Conservation (phyloP, 202 grass and related monocot species). For the Setaria italica region DNA sequence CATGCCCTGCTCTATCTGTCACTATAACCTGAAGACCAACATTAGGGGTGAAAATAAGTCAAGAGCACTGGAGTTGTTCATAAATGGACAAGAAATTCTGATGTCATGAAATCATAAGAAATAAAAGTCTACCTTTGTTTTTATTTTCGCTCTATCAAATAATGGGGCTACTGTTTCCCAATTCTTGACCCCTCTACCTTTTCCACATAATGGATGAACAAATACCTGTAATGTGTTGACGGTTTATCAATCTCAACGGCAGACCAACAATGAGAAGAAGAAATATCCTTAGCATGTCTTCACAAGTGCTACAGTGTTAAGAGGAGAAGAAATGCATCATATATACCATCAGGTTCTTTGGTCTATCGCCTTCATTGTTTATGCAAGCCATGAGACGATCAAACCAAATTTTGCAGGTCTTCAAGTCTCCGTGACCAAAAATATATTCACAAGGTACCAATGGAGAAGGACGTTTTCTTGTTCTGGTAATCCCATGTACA, state of each 20-base stretch:
- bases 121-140: slow-evolving; percentile 66
- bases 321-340: slow-evolving; percentile 28
- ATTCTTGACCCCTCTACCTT: slow-evolving; percentile 71
- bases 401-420: slow-evolving; percentile 75
- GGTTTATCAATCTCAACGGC: slow-evolving; percentile 1
- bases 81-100: slow-evolving; percentile 32
- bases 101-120: slow-evolving; percentile 31
- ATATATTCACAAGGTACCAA: slow-evolving; percentile 80
- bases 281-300: neutral
- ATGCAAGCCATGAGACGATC: slow-evolving; percentile 54
- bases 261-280: slow-evolving; percentile 14
- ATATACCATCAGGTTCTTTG: slow-evolving; percentile 88
- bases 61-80: neutral
- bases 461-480: slow-evolving; percentile 57
- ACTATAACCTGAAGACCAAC: slow-evolving; percentile 72
- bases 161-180: slow-evolving; percentile 84
- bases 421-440: slow-evolving; percentile 75
- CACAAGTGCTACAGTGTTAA: slow-evolving; percentile 8
- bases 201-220: slow-evolving; percentile 96
- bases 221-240: slow-evolving; percentile 68
- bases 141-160: slow-evolving; percentile 80
- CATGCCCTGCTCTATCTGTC: slow-evolving; percentile 90
- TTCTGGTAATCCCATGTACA: slow-evolving; percentile 55
- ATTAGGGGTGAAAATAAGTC: slow-evolving; percentile 39
- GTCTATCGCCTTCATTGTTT: slow-evolving; percentile 61